Conservation (phyloP, 768 basidiomycete species). For the Lactarius hengduanensis region DNA sequence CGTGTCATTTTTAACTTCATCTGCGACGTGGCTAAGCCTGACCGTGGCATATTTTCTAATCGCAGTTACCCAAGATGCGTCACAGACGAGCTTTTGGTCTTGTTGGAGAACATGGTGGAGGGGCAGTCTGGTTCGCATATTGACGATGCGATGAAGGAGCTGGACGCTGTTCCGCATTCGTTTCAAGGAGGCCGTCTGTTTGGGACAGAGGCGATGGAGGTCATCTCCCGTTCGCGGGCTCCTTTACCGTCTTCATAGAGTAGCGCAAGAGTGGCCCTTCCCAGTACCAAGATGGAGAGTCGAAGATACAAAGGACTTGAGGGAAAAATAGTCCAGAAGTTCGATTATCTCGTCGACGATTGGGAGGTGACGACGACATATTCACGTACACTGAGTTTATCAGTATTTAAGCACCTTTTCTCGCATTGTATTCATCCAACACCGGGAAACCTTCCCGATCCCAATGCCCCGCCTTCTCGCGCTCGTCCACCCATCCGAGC, state of each 20-base stretch:
- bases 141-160: neutral
- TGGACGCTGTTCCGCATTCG: neutral
- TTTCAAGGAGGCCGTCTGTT: neutral
- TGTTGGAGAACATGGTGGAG: constrained; percentile 6
- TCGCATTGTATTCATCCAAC: neutral
- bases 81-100: neutral
- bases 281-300: neutral
- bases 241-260: neutral
- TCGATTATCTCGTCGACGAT: too few relatives aligned
- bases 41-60: neutral
- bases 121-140: constrained; percentile 5
- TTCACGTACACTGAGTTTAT: neutral
- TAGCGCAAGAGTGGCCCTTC: too few relatives aligned
- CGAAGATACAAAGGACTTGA: neutral
- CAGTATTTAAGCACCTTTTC: neutral
- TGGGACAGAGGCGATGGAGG: neutral
- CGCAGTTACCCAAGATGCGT: neutral
- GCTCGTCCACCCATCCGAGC: constrained; percentile 20
- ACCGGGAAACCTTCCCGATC: neutral
- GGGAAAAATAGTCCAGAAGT: too few relatives aligned
- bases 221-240: too few relatives aligned
- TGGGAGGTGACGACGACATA: too few relatives aligned
- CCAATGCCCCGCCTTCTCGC: neutral
- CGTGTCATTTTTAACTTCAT: constrained; percentile 30
- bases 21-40: too few relatives aligned